Evolutionary conservation across 352 stramenopile genomes (phyloP), one percentile per base, ranked within the genome.

Genomic region (Aphanomyces cochlioides): DNA sequence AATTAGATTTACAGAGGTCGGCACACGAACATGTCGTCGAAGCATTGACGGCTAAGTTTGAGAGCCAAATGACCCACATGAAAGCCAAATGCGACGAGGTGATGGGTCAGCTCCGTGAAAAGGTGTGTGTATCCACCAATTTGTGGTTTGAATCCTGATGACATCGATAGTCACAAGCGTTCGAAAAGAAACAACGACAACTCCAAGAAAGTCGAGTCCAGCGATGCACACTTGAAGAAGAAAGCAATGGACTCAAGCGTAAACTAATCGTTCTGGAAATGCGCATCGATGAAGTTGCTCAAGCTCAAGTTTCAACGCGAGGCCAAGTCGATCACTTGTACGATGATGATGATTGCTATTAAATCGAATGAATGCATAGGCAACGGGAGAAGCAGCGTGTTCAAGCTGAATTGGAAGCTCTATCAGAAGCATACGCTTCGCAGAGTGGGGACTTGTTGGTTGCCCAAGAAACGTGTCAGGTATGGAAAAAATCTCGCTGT

Each of bases 241-340:
- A 92, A 66, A 94, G 90, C 74, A 82, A 69, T 17, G 83, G 90
- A 66, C 73, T 90, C 2, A 88, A 89, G 67, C 80, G 81, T 17
- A 94, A 92, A 69, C 78, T 92, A 7, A 79, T 90, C 67, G 79
- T 89, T 39, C 74, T 94, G 4, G 86, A 94, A 73, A 82, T 89
- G 41, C 82, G 82, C 12, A 74, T 94, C 0, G 82, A 92, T 34
- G 86, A 94, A 73, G 78, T 92, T 40, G 81, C 83, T 7, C 81
- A 90, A 59, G 77, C 82, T 0, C 82, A 91, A 17, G 64, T 28
- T 12, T 8, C 13, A 28, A 37, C 64, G 3, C n/a, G 43, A 7
- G 17, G 15, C 39, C 38, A 63, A 4, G 40, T 61, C 12, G 17
- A 39, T 6, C n/a, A 7, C 36, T 48, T 59, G 64, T 70, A 63